A percentile compares a stretch with the other conserved stretches of the same genome.
These are phyloP conservation scores for Marasmius sp. DNA, from an alignment of 1,284 basidiomycete species.

Conservation along the genomic window DNA sequence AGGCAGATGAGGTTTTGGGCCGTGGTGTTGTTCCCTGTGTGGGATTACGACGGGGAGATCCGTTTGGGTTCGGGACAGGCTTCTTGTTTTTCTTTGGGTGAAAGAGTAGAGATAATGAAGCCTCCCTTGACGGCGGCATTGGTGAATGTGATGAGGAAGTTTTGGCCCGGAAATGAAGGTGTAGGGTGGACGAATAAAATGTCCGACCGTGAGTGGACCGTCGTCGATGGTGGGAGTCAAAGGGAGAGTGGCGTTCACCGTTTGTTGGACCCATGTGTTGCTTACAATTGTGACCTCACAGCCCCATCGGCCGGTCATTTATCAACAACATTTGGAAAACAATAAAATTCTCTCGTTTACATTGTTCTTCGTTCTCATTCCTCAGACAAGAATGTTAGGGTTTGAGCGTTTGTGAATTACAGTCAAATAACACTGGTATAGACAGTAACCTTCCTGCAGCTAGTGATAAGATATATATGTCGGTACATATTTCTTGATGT, in stretches of 20 bases:
- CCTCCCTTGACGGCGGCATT: conserved; percentile 41
- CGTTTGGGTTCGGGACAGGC: conserved; percentile 18
- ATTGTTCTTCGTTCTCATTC: not conserved
- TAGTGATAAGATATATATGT: not conserved
- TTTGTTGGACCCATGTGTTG: not conserved
- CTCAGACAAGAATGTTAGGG: not conserved
- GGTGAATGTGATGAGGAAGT: not conserved
- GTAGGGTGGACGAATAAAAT: not conserved
- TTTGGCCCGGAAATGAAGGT: not conserved
- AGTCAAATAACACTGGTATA: not conserved
- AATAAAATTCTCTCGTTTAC: not conserved
- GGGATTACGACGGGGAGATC: conserved; percentile 26
- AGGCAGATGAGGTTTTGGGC: conserved; percentile 5
- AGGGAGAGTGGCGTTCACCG: not conserved
- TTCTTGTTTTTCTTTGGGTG: conserved; percentile 54
- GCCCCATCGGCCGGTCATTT: not conserved
- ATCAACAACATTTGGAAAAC: not conserved
- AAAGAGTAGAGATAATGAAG: conserved; percentile 41
- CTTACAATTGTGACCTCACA: not conserved
- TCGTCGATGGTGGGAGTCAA: not conserved
- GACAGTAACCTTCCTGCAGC: not conserved
- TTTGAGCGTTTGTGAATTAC: not conserved
- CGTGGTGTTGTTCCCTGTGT: conserved; percentile 2
- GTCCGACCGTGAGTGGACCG: not conserved
- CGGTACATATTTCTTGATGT: not conserved